Base-by-base conservation (phyloP, 306 rosid species). In the Sicyos baderoa region DNA sequence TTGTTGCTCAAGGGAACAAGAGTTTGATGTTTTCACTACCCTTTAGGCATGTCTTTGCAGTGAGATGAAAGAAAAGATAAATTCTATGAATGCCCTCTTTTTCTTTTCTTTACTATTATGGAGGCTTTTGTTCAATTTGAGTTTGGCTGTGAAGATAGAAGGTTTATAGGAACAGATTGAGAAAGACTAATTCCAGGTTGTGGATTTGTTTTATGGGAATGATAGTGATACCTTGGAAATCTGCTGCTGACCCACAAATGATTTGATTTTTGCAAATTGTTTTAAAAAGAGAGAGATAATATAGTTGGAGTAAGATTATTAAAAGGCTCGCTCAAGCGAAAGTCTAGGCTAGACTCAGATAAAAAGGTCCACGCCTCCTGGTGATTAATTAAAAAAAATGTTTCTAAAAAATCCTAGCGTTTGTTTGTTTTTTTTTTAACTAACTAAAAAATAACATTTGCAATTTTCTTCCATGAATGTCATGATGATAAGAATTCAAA, bases 131-230 rank as follows among this genome's bases (percentile, higher is more conserved):
- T 37, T 5, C 32, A 42, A 42, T 18, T 63, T 11, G 29, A 17
- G 21, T 63, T 63, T 63, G 29, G n/a, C 17, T 63, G 69, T 62
- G 14, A 17, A 62, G 65, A 61, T 61, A 35, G 10, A 15, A n/a
- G 49, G 40, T 35, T 29, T 15, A 25, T 23, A 27, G 66, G 66
- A 59, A 59, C 59, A 32, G 37, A 32, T 32, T 3, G 37, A 32
- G 37, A 32, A 32, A 32, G 37, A 32, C 4, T 0, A 32, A 32
- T 32, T 32, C 37, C 37, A 32, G 3, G 37, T 12, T 55, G 61
- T 12, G 61, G 35, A 55, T 22, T 55, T 1, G 25, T 22, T 11
- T 57, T 8, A 25, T 25, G 40, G 40, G 12, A 10, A 57, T 14
- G 1, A 25, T 25, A 25, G 29, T 25, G 63, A 12, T 57, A 57